Evolutionary conservation across 768 basidiomycete species (phyloP).

Genomic region (Hygrocybe punicea): DNA sequence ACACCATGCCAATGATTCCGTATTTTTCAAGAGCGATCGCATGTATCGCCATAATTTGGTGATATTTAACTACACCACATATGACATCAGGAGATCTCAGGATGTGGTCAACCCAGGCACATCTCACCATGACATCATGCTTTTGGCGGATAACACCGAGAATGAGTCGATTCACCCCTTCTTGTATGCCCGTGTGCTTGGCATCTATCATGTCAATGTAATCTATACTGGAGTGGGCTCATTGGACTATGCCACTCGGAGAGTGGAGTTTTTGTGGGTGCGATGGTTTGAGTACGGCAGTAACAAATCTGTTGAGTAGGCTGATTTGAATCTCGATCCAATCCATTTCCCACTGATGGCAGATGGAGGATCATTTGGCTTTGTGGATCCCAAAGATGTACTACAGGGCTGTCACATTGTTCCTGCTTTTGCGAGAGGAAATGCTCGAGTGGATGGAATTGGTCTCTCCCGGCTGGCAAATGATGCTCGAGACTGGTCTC

Average conservation of each 20-base stretch:
- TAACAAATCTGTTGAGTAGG: background rate
- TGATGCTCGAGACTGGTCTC: constrained; percentile 24
- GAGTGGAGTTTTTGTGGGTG: constrained; percentile 18
- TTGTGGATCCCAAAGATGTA: constrained; percentile 19
- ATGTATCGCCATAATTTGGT: constrained; percentile 32
- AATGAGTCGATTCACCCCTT: constrained; percentile 5
- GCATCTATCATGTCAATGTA: constrained; percentile 7
- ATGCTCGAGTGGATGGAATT: background rate
- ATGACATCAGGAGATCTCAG: constrained; percentile 36
- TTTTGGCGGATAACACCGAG: background rate
- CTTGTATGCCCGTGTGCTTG: constrained; percentile 11
- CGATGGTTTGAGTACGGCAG: constrained; percentile 7
- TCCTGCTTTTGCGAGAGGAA: constrained; percentile 9
- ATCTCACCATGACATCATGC: background rate
- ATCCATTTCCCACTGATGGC: constrained; percentile 8
- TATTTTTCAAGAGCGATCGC: constrained; percentile 19
- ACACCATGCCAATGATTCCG: constrained; percentile 6
- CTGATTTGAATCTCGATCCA: background rate
- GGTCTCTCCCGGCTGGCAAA: background rate
- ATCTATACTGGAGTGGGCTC: constrained; percentile 11
- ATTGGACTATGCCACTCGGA: constrained; percentile 8
- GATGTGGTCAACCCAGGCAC: constrained; percentile 35
- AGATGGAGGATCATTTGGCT: constrained; percentile 17
- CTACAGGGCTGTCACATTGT: constrained; percentile 16
- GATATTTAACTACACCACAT: constrained; percentile 41